Evolutionary conservation across 805 yeast genomes (phyloP).

Genomic region (Cyberlindnera bimundalis): DNA sequence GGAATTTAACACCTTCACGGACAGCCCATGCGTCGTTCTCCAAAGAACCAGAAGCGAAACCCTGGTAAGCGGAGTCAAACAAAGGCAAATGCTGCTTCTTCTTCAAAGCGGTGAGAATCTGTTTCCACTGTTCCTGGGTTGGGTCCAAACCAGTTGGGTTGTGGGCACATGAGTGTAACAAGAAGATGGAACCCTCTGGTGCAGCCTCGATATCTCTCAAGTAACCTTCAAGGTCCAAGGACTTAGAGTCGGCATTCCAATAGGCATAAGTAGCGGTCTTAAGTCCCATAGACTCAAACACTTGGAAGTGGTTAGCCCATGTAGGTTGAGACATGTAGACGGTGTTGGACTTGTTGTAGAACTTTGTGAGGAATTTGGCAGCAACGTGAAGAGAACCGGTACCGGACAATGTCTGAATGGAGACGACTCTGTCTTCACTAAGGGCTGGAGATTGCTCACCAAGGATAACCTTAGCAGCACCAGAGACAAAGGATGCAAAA

Average conservation of each 20-base stretch:
- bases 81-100: conserved; percentile 67
- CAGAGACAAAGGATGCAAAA: conserved; percentile 57
- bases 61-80: conserved; percentile 96
- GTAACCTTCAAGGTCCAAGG: conserved; percentile 69
- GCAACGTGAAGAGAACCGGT: conserved; percentile 91
- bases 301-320: conserved; percentile 95
- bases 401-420: conserved; percentile 79
- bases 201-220: conserved; percentile 60
- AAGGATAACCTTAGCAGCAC: conserved; percentile 70
- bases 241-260: conserved; percentile 72
- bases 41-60: conserved; percentile 89
- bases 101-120: conserved; percentile 61
- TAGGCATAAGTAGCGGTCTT: conserved; percentile 73
- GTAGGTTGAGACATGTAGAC: conserved; percentile 85
- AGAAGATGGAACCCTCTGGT: conserved; percentile 70
- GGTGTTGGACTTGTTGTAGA: conserved; percentile 36
- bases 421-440: conserved; percentile 45
- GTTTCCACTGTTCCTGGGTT: conserved; percentile 72
- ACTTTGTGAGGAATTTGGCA: conserved; percentile 45
- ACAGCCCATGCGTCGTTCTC: conserved; percentile 81
- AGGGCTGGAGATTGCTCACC: conserved; percentile 58
- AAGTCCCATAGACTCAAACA: conserved; percentile 70
- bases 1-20: conserved; percentile 48
- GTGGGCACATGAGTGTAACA: conserved; percentile 95
- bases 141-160: conserved; percentile 98